Conservation (phyloP, 805 yeast species). For the Maudiozyma saulgeensis region DNA sequence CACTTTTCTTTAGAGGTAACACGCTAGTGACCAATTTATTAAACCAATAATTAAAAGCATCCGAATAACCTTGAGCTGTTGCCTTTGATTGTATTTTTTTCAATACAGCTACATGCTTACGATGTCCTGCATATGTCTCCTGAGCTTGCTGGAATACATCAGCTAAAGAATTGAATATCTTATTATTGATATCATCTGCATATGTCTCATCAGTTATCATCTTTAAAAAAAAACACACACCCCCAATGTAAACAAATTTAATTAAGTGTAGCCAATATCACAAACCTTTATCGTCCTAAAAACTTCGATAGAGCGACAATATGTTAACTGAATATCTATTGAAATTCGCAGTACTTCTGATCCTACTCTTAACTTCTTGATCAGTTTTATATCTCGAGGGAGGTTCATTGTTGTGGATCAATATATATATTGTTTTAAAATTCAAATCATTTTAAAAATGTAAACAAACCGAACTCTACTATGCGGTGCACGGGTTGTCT, state of each 20-base stretch:
- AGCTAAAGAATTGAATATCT: conserved; percentile 42
- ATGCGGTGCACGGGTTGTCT: too few relatives aligned
- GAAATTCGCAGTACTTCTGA: too few relatives aligned
- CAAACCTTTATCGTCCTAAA: too few relatives aligned
- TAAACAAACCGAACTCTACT: background rate
- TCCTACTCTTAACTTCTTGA: too few relatives aligned
- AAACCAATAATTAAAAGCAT: conserved; percentile 51
- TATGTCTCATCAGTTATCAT: conserved; percentile 4
- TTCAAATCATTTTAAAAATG: background rate
- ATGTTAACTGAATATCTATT: too few relatives aligned
- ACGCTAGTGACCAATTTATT: conserved; percentile 54
- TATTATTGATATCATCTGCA: conserved; percentile 24
- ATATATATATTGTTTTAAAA: background rate
- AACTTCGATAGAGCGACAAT: too few relatives aligned
- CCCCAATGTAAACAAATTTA: too few relatives aligned
- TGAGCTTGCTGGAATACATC: conserved; percentile 78
- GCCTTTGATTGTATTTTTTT: conserved; percentile 51
- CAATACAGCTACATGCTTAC: conserved; percentile 58
- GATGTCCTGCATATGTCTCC: conserved; percentile 59
- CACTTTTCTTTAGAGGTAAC: conserved; percentile 58
- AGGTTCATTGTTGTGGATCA: too few relatives aligned
- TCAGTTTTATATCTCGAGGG: too few relatives aligned
- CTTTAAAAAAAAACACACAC: background rate
- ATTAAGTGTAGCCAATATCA: too few relatives aligned
- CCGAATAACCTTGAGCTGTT: conserved; percentile 40